Evolutionary conservation across 2,329 filamentous ascomycete genomes (phyloP), one percentile per base, ranked within the genome.

Genomic region (Diaporthe citri): DNA sequence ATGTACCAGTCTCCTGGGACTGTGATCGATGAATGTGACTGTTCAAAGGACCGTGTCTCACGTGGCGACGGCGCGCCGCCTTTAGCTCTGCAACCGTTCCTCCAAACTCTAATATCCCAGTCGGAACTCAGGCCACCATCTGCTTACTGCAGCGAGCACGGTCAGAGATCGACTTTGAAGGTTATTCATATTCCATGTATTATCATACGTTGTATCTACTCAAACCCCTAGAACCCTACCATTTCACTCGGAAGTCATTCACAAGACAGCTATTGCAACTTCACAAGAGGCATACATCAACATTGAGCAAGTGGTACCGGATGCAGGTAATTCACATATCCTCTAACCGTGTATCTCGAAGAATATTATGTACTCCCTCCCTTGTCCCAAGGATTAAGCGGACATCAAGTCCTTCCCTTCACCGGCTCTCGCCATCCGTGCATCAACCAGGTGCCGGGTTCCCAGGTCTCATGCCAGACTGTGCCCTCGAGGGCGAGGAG

Each of bases 81-180:
- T 28, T 52, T 52, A 51, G 62, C 62, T 36, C 43, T 67, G 62
- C 62, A 67, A 52, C 31, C 43, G 43, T 67, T 39, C 31, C 46
- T 67, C 62, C 43, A 43, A 66, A 66, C 22, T 51, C 43, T 17
- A 52, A 20, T 36, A n/a, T 36, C 62, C 43, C n/a, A 46, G 62
- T 34, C 46, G 20, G 12, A 36, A 67, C 22, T 48, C 20, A 28
- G 4, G 43, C 20, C 62, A 51, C 43, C 60, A 51, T 66, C 41
- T 66, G 43, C 62, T 66, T 48, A 48, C n/a, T 17, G 25, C 7
- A 28, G 39, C 28, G 62, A 34, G 43, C 17, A 17, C 12, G n/a
- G 39, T 10, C n/a, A 66, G 6, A 64, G 39, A 17, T 34, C 22
- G 43, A 46, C 22, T 67, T n/a, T 20, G 1, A n/a, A 34, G 31